phyloP scores from a whole-genome alignment of 805 yeast species.

The Metschnikowia peoriensis region DNA sequence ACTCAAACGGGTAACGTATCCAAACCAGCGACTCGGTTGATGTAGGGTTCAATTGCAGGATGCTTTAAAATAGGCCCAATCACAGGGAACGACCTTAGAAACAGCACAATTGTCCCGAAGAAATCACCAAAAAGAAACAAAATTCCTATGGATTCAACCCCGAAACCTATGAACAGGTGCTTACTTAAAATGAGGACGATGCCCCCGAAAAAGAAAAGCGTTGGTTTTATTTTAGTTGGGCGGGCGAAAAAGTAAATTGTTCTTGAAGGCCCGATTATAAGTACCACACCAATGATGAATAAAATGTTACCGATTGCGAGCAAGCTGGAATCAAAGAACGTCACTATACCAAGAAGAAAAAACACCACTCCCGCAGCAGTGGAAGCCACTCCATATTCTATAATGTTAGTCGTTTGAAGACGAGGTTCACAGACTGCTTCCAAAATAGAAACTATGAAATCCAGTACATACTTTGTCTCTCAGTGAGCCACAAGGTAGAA shows the following conservation, averaged over 20 bases:
- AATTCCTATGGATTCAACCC: constrained; percentile 85
- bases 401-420: constrained; percentile 17
- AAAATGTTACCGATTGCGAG: constrained; percentile 86
- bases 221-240: constrained; percentile 83
- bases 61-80: constrained; percentile 82
- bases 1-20: constrained; percentile 37
- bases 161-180: constrained; percentile 80
- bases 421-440: background rate
- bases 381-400: constrained; percentile 90
- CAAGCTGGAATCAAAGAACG: constrained; percentile 85
- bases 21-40: constrained; percentile 43
- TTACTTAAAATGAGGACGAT: constrained; percentile 70
- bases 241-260: constrained; percentile 81
- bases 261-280: constrained; percentile 86
- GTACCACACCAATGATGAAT: constrained; percentile 74
- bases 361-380: constrained; percentile 81
- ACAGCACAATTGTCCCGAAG: constrained; percentile 83
- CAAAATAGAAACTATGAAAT: too few relatives aligned
- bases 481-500: constrained; percentile 62
- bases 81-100: constrained; percentile 81
- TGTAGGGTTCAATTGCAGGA: constrained; percentile 76
- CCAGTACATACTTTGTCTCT: constrained; percentile 60
- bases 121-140: constrained; percentile 87
- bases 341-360: constrained; percentile 76
- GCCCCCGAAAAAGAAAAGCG: constrained; percentile 75